Base-by-base conservation (phyloP, 1,284 basidiomycete genomes). In the Leccinum ponderosum region DNA sequence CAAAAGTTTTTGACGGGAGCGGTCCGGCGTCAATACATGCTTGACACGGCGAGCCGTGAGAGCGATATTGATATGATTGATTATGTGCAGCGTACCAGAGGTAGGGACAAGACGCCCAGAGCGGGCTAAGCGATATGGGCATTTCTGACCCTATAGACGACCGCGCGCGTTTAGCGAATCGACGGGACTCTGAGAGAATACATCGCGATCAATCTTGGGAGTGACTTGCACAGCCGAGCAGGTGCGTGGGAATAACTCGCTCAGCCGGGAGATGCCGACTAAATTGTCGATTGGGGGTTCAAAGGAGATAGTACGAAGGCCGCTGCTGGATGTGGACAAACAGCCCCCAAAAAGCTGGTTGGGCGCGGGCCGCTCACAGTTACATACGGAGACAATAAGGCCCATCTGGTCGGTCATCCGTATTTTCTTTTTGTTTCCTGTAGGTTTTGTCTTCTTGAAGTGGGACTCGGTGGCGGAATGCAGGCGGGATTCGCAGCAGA, bases 201-300 rank as follows among this genome's bases (percentile, higher is more conserved):
- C 51, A 63, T 59, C 64, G 59, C 50, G 66, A 70, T 72, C 68
- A 62, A 68, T 69, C 61, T 62, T 53, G 61, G 37, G 54, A 57
- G 58, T 55, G 22, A 51, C 57, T 52, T 50, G 56, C 59, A 72
- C 65, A 69, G 69, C 69, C 69, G 59, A 47, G 11, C 20, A 20
- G 44, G 47, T 55, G 58, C 72, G 71, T 71, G 69, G 55, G 72
- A 73, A 55, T 31, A 37, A 5, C n/a, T 29, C 1, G 15, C 4
- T 31, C 47, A 44, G 42, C 33, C 69, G 69, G 69, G 9, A 47
- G 0, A 59, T 62, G 56, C 69, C 69, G 69, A 74, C 39, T 74
- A 68, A 75, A 71, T 73, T 55, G 58, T 22, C 12, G 22, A 57
- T 62, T 62, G 62, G 60, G 52, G 55, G 25, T 53, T 25, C 25